A percentile compares a stretch with the other conserved stretches of the same genome.
Conservation (phyloP, 148 eudicot species). For the Amaranthus palmeri region DNA sequence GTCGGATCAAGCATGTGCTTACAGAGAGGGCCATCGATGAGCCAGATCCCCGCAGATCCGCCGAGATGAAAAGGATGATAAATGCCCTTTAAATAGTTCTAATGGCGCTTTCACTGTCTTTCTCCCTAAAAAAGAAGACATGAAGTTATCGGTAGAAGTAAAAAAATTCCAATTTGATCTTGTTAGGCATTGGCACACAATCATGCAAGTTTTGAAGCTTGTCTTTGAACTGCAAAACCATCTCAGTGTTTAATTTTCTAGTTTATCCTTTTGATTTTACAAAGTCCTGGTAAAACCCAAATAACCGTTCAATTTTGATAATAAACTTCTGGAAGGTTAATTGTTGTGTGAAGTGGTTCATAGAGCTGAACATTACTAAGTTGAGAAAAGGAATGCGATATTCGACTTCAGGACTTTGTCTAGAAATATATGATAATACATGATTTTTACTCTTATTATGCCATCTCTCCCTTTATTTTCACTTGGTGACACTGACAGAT, state of each 20-base stretch:
- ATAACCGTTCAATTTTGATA: too few species aligned
- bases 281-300: background rate
- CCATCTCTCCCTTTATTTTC: background rate
- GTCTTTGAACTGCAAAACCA: background rate
- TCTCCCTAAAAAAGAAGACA: background rate
- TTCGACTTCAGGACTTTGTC: too few species aligned
- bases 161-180: background rate
- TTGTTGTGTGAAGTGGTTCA: too few species aligned
- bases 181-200: background rate
- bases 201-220: background rate
- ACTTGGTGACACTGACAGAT: background rate
- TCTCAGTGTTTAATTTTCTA: background rate
- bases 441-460: background rate
- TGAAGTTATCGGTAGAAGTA: background rate
- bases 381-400: too few species aligned
- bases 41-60: constrained; percentile 71
- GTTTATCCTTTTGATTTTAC: background rate
- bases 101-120: background rate
- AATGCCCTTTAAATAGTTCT: constrained; percentile 43
- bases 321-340: too few species aligned
- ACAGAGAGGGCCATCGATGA: constrained; percentile 89
- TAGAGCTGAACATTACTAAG: too few species aligned
- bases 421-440: too few species aligned
- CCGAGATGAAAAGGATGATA: constrained; percentile 86
- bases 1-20: constrained; percentile 78